Conservation (phyloP, 2,329 filamentous ascomycete species). For the Camillea tinctor region DNA sequence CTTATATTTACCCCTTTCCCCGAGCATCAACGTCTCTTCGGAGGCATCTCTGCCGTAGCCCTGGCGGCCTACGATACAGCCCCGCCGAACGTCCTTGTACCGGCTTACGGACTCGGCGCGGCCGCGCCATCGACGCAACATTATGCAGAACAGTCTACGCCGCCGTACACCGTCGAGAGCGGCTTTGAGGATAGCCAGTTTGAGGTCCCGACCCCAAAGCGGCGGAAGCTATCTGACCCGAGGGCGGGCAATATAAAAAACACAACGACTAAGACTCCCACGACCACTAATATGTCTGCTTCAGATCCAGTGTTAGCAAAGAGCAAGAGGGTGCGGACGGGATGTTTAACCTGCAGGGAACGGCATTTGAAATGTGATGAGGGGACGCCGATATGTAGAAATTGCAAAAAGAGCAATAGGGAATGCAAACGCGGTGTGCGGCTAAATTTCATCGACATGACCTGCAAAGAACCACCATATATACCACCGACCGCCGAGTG, state of each 20-base stretch:
- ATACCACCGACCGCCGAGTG: slow-evolving; percentile 64
- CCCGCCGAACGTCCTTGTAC: slow-evolving; percentile 32
- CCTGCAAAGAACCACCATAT: slow-evolving; percentile 66
- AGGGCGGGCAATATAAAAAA: slow-evolving; percentile 13
- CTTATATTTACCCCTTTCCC: slow-evolving; percentile 3
- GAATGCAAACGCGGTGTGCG: slow-evolving; percentile 82
- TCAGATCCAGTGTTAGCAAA: slow-evolving; percentile 45
- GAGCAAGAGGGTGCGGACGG: slow-evolving; percentile 84
- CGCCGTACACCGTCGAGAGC: slow-evolving; percentile 30
- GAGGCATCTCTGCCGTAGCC: slow-evolving; percentile 29
- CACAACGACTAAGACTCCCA: slow-evolving; percentile 10
- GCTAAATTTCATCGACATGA: slow-evolving; percentile 88
- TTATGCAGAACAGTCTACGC: slow-evolving; percentile 31
- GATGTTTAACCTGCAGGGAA: slow-evolving; percentile 86
- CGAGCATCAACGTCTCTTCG: slow-evolving; percentile 17
- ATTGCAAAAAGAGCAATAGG: slow-evolving; percentile 85
- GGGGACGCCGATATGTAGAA: slow-evolving; percentile 61
- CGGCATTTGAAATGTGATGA: slow-evolving; percentile 92
- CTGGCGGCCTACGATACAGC: slow-evolving; percentile 37
- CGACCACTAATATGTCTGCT: slow-evolving; percentile 23
- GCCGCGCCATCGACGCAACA: slow-evolving; percentile 30
- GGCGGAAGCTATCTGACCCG: slow-evolving; percentile 23
- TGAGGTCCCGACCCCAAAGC: slow-evolving; percentile 27
- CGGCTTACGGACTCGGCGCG: slow-evolving; percentile 35
- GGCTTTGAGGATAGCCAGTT: slow-evolving; percentile 26